A percentile compares a stretch with the other conserved stretches of the same genome.
Conservation (phyloP, 306 rosid species). For the Inga leiocalycina region DNA sequence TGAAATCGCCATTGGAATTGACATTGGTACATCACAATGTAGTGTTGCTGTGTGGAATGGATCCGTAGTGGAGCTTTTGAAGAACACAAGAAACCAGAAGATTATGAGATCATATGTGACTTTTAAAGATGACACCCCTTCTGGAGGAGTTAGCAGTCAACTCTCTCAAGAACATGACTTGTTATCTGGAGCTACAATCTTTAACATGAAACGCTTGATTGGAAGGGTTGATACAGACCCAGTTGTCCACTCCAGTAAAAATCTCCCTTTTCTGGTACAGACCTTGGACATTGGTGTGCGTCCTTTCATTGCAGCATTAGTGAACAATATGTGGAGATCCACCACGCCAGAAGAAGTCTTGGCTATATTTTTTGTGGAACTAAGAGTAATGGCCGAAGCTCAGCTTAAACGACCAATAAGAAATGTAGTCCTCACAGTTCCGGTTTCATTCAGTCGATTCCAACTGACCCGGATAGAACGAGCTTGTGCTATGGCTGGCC, state of each 20-base stretch:
- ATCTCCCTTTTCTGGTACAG: slow-evolving; percentile 89
- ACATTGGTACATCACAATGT: slow-evolving; percentile 88
- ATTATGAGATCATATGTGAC: slow-evolving; percentile 77
- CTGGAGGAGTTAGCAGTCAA: slow-evolving; percentile 64
- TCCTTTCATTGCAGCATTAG: slow-evolving; percentile 78
- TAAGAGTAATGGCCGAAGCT: slow-evolving; percentile 65
- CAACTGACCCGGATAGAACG: slow-evolving; percentile 78
- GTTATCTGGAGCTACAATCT: slow-evolving; percentile 76
- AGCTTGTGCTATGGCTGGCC: slow-evolving; percentile 94
- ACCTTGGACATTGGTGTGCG: slow-evolving; percentile 83
- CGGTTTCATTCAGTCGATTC: slow-evolving; percentile 84
- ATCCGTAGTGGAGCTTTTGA: slow-evolving; percentile 73
- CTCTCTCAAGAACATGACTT: slow-evolving; percentile 59
- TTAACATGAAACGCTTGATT: slow-evolving; percentile 87
- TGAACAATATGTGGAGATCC: slow-evolving; percentile 78
- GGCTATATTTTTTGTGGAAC: slow-evolving; percentile 69
- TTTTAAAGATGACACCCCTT: slow-evolving; percentile 65
- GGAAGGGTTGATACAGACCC: slow-evolving; percentile 93
- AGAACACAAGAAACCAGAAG: slow-evolving; percentile 73
- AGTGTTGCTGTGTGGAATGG: slow-evolving; percentile 92
- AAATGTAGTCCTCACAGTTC: slow-evolving; percentile 77
- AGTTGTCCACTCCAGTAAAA: slow-evolving; percentile 67
- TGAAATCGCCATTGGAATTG: slow-evolving; percentile 80
- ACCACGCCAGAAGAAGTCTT: slow-evolving; percentile 83
- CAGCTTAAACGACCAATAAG: slow-evolving; percentile 62